Evolutionary conservation across 2,329 filamentous ascomycete genomes (phyloP).

Genomic region (Tolypocladium pustulatum): DNA sequence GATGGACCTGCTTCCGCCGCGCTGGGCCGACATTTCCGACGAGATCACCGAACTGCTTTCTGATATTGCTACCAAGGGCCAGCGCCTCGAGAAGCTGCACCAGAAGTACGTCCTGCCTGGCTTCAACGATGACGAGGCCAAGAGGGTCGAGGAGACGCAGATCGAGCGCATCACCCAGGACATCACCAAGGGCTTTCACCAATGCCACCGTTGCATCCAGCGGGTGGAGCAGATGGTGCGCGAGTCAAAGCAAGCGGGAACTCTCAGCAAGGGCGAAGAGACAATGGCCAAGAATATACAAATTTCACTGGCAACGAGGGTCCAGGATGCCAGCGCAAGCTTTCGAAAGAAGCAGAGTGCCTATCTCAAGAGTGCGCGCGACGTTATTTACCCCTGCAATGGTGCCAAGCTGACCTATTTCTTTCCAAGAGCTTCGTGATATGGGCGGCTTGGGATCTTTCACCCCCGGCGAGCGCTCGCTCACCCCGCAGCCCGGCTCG

Average conservation of each 20-base stretch:
- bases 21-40: constrained; percentile 92
- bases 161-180: constrained; percentile 86
- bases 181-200: constrained; percentile 81
- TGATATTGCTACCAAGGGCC: constrained; percentile 72
- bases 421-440: constrained; percentile 55
- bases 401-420: background rate
- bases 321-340: constrained; percentile 82
- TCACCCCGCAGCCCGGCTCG: constrained; percentile 36
- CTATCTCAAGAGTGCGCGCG: constrained; percentile 73
- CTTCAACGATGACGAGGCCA: constrained; percentile 90
- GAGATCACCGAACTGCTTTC: constrained; percentile 78
- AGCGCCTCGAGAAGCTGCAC: constrained; percentile 81
- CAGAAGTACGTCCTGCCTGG: constrained; percentile 95
- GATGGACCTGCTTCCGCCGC: constrained; percentile 91
- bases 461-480: constrained; percentile 38
- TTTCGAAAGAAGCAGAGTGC: constrained; percentile 97
- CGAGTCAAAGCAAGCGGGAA: constrained; percentile 63
- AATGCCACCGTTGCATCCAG: constrained; percentile 82
- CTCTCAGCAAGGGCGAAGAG: constrained; percentile 74
- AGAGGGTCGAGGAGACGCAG: constrained; percentile 74
- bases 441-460: constrained; percentile 50
- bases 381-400: constrained; percentile 6
- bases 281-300: constrained; percentile 95
- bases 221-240: constrained; percentile 78
- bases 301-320: constrained; percentile 74